Evolutionary conservation across 352 stramenopile species (phyloP).

Genomic region (Phytophthora multivora): DNA sequence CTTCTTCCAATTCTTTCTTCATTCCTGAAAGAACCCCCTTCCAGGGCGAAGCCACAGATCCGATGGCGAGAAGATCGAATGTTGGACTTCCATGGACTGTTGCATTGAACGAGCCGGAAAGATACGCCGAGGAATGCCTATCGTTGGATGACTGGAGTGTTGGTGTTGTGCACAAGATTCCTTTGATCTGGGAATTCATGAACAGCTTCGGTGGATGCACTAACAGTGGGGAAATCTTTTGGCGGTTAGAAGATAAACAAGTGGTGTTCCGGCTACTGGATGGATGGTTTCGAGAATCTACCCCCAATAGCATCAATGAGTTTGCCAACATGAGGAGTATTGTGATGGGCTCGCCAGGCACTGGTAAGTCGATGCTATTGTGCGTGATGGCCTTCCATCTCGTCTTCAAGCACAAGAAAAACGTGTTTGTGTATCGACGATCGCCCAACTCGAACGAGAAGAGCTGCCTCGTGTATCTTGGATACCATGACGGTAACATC

Average conservation of each 20-base stretch:
- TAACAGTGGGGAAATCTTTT: conserved; percentile 20
- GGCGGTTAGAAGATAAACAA: conserved; percentile 31
- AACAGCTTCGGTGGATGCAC: conserved; percentile 20
- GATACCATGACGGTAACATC: conserved; percentile 13
- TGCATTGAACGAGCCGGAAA: neutral
- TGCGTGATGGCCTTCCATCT: conserved; percentile 38
- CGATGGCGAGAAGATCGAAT: too few relatives aligned
- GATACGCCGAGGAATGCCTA: conserved; percentile 1
- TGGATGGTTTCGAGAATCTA: conserved; percentile 27
- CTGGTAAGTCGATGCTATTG: conserved; percentile 40
- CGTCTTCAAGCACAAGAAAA: conserved; percentile 40
- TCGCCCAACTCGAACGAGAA: conserved; percentile 20
- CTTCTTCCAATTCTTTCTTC: too few relatives aligned
- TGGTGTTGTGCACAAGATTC: conserved; percentile 13
- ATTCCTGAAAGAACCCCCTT: too few relatives aligned
- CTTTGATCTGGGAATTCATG: conserved; percentile 27
- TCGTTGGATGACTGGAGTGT: conserved; percentile 3
- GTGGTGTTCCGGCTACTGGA: conserved; percentile 12
- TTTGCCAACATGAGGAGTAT: conserved; percentile 27
- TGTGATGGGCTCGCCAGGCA: conserved; percentile 26
- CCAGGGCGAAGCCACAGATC: too few relatives aligned
- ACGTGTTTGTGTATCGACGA: conserved; percentile 35
- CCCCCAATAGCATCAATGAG: conserved; percentile 13
- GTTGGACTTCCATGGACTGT: too few relatives aligned
- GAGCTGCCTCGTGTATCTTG: conserved; percentile 10